phyloP scores from a whole-genome alignment of 306 rosid species.

The Styphnolobium japonicum region DNA sequence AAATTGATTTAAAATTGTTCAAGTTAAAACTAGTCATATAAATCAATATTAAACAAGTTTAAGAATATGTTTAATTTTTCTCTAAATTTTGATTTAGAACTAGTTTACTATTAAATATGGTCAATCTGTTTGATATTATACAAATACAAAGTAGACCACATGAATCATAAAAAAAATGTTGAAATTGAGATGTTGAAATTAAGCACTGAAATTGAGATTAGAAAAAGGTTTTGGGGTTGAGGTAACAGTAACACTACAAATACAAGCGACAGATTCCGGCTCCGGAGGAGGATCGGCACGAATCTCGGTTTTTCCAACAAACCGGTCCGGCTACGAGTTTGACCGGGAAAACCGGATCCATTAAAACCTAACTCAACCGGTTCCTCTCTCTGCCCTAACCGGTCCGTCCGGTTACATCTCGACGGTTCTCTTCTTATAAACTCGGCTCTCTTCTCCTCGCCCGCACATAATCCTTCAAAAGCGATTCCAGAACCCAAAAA shows the following conservation, averaged over 20 bases:
- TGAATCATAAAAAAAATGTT: no score
- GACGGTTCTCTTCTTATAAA: constrained; percentile 39
- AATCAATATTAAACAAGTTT: no score
- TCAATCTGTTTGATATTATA: no score
- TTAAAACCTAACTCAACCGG: constrained; percentile 35
- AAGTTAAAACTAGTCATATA: no score
- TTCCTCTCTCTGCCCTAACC: constrained; percentile 48
- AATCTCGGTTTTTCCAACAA: constrained; percentile 41
- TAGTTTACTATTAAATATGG: no score
- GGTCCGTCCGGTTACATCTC: constrained; percentile 52
- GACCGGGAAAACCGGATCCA: constrained; percentile 43
- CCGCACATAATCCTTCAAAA: neutral
- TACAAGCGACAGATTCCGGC: constrained; percentile 22
- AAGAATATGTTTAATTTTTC: no score
- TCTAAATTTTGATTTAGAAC: no score
- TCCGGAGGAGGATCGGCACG: constrained; percentile 36
- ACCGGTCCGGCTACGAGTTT: constrained; percentile 40
- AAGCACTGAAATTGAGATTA: no score
- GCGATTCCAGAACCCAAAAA: constrained; percentile 14
- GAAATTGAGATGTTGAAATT: no score
- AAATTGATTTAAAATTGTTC: no score
- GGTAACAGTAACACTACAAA: neutral
- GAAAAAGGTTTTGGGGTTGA: neutral
- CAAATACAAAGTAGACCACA: no score
- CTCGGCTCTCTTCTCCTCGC: constrained; percentile 53